Conservation (phyloP, 2,329 filamentous ascomycete species). For the Pseudopithomyces maydicus region DNA sequence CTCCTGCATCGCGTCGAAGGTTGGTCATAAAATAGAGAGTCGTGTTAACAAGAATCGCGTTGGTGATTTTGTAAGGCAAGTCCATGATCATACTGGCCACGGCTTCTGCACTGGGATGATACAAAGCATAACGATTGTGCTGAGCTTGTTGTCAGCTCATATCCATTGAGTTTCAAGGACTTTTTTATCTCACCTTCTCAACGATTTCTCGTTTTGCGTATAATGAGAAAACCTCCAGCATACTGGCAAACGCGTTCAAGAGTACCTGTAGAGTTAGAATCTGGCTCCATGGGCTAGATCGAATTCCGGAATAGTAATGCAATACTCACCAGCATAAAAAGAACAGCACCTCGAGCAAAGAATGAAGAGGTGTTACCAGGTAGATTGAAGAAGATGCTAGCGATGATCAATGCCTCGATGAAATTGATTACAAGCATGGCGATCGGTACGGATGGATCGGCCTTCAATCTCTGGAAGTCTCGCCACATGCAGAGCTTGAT, state of each 20-base stretch:
- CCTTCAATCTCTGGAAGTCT: constrained; percentile 75
- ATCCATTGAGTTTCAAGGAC: background rate
- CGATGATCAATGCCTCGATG: constrained; percentile 75
- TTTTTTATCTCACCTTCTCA: constrained; percentile 70
- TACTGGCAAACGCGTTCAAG: constrained; percentile 81
- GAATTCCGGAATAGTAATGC: too few relatives aligned
- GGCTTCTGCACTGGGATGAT: constrained; percentile 89
- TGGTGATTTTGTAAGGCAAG: constrained; percentile 78
- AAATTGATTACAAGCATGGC: constrained; percentile 73
- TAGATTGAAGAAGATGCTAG: constrained; percentile 82
- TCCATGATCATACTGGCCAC: constrained; percentile 84
- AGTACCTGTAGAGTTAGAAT: constrained; percentile 76
- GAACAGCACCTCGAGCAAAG: constrained; percentile 75
- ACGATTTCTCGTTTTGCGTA: constrained; percentile 91
- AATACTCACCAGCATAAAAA: constrained; percentile 65
- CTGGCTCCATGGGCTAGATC: constrained; percentile 50
- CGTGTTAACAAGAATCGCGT: constrained; percentile 76
- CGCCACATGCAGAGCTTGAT: constrained; percentile 79
- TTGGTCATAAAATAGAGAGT: constrained; percentile 87
- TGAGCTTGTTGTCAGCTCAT: background rate
- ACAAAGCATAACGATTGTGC: constrained; percentile 82
- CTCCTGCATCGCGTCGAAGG: constrained; percentile 71
- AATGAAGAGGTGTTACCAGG: constrained; percentile 70
- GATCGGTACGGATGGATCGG: constrained; percentile 76
- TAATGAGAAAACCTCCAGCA: constrained; percentile 82